phyloP scores from a whole-genome alignment of 2,329 filamentous ascomycete genomes.

The Alternaria atra region DNA sequence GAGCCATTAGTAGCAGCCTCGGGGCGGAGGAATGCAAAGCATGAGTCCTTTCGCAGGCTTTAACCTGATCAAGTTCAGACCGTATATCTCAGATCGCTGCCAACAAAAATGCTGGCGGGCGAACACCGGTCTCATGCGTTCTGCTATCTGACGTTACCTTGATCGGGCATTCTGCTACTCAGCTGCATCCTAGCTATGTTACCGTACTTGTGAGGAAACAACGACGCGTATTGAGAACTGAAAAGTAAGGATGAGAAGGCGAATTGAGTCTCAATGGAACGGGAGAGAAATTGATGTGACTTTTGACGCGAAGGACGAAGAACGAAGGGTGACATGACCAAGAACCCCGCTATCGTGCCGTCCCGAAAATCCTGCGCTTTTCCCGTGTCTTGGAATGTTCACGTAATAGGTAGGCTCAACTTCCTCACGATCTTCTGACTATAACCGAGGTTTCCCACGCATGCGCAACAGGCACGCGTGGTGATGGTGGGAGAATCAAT shows the following conservation, averaged over 20 bases:
- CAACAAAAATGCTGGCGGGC: constrained; percentile 14
- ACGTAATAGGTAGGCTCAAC: neutral
- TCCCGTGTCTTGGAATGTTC: constrained; percentile 5
- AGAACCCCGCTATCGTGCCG: constrained; percentile 6
- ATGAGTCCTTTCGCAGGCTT: constrained; percentile 65
- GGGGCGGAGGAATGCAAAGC: constrained; percentile 47
- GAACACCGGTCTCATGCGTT: constrained; percentile 53
- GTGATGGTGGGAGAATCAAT: neutral
- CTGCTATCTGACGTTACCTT: constrained; percentile 47
- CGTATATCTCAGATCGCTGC: constrained; percentile 62
- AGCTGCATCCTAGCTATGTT: constrained; percentile 39
- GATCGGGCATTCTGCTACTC: constrained; percentile 49
- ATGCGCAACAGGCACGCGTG: neutral
- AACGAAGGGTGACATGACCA: neutral
- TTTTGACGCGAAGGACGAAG: neutral
- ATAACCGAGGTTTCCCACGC: neutral
- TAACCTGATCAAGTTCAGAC: constrained; percentile 64
- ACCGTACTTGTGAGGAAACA: constrained; percentile 34
- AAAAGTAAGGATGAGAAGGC: neutral
- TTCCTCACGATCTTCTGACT: neutral
- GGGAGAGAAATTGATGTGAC: neutral
- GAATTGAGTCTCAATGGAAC: neutral
- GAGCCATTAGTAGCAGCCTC: constrained; percentile 44
- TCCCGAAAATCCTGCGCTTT: constrained; percentile 5
- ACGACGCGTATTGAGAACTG: neutral